Conservation (phyloP, 768 basidiomycete genomes). For the Boletus subparvulus region DNA sequence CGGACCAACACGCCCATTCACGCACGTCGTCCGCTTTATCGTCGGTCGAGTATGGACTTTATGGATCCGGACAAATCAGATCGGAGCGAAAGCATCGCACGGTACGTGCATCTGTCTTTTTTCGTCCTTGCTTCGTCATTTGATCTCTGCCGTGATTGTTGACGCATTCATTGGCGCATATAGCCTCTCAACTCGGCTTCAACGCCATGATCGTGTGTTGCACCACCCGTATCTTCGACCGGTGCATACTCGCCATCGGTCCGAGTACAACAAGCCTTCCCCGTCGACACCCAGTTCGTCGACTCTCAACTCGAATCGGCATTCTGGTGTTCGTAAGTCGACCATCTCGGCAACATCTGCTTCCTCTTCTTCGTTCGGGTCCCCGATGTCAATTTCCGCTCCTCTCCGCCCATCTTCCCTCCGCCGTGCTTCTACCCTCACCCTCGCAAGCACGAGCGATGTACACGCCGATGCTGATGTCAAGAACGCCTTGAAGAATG, state of each 20-base stretch:
- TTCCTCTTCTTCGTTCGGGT: constrained; percentile 35
- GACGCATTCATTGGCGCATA: constrained; percentile 16
- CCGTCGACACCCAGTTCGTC: constrained; percentile 66
- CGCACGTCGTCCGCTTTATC: constrained; percentile 60
- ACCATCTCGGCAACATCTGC: constrained; percentile 28
- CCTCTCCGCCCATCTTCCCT: constrained; percentile 46
- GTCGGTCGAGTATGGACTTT: constrained; percentile 88
- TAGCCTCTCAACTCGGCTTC: constrained; percentile 67
- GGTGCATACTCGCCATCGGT: constrained; percentile 26
- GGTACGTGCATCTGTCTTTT: constrained; percentile 45
- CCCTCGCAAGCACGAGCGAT: constrained; percentile 24
- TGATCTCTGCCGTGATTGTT: constrained; percentile 4
- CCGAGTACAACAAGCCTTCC: constrained; percentile 24
- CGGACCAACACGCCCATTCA: constrained; percentile 49
- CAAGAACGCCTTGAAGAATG: constrained; percentile 10
- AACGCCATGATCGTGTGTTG: constrained; percentile 58
- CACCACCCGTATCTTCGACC: constrained; percentile 60
- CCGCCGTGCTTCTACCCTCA: constrained; percentile 37
- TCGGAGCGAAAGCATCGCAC: constrained; percentile 52
- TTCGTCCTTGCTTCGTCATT: background rate
- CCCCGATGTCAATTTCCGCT: constrained; percentile 37
- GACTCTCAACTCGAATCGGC: constrained; percentile 52
- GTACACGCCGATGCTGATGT: constrained; percentile 8
- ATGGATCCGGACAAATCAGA: constrained; percentile 51
- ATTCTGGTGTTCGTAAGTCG: constrained; percentile 27